These are phyloP conservation scores for Keqinozyma sinolaborantium DNA, from an alignment of 1,139 yeast genomes.

Conservation along the genomic window DNA sequence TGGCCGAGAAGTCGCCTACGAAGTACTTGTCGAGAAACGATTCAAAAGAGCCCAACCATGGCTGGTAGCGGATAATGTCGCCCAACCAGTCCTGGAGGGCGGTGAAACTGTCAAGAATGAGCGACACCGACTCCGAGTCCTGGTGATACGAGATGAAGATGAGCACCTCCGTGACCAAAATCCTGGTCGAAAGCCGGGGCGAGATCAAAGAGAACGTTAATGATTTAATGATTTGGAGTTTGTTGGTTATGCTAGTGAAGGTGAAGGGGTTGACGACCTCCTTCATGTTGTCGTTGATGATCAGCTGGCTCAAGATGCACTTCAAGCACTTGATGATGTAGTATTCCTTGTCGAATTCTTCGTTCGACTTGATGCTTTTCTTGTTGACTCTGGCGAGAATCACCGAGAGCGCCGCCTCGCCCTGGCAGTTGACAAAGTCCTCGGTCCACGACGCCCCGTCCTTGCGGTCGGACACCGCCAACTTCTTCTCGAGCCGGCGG, in stretches of 20 bases:
- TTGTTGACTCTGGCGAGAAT: slow-evolving; percentile 36
- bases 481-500: slow-evolving; percentile 31
- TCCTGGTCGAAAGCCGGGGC: slow-evolving; percentile 39
- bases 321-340: slow-evolving; percentile 37
- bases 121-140: slow-evolving; percentile 20
- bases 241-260: slow-evolving; percentile 16
- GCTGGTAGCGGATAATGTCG: slow-evolving; percentile 35
- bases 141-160: slow-evolving; percentile 31
- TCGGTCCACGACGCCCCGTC: slow-evolving; percentile 28
- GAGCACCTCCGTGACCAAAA: slow-evolving; percentile 41
- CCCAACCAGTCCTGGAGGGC: slow-evolving; percentile 34
- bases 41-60: slow-evolving; percentile 41
- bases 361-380: slow-evolving; percentile 43
- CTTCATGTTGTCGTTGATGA: slow-evolving; percentile 11
- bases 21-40: slow-evolving; percentile 31
- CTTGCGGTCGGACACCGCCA: slow-evolving; percentile 16
- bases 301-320: slow-evolving; percentile 21
- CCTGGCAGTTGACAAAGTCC: slow-evolving; percentile 35
- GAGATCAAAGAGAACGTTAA: slow-evolving; percentile 37
- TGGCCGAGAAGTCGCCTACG: slow-evolving; percentile 12
- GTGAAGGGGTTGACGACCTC: slow-evolving; percentile 9
- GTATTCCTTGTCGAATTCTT: slow-evolving; percentile 41
- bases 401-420: slow-evolving; percentile 43
- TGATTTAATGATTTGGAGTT: slow-evolving; percentile 31
- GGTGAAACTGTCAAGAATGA: slow-evolving; percentile 30